These are phyloP conservation scores for Serpula lacrymans DNA, from an alignment of 768 basidiomycete species.

Conservation along the genomic window DNA sequence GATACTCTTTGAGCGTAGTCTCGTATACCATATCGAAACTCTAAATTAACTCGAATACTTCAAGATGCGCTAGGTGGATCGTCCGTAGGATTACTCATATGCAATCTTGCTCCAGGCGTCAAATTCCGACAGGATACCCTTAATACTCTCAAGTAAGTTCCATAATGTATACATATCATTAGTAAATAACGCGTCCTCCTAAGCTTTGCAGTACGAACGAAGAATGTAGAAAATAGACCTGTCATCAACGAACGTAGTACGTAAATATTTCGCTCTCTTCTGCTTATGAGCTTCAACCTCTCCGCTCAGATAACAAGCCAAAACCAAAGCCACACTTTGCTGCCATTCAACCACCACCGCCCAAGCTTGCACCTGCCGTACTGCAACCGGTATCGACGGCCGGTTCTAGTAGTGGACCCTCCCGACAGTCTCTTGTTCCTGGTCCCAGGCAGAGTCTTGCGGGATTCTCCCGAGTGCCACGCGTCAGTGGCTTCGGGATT, in stretches of 20 bases:
- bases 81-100: slow-evolving; percentile 77
- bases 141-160: slow-evolving; percentile 81
- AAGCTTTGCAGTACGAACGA: slow-evolving; percentile 80
- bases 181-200: slow-evolving; percentile 6
- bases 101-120: slow-evolving; percentile 79
- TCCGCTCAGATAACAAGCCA: slow-evolving; percentile 51
- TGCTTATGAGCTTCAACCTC: slow-evolving; percentile 4
- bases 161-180: neutral
- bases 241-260: slow-evolving; percentile 74
- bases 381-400: slow-evolving; percentile 37
- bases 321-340: slow-evolving; percentile 62
- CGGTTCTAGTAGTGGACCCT: slow-evolving; percentile 17
- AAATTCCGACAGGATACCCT: slow-evolving; percentile 86
- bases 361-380: slow-evolving; percentile 42
- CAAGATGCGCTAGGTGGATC: slow-evolving; percentile 88
- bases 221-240: slow-evolving; percentile 82
- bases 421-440: too few species aligned
- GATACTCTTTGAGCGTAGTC: slow-evolving; percentile 36
- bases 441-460: slow-evolving; percentile 3
- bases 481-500: slow-evolving; percentile 24
- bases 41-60: slow-evolving; percentile 82
- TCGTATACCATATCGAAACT: slow-evolving; percentile 87
- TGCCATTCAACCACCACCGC: slow-evolving; percentile 48
- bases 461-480: slow-evolving; percentile 26
- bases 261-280: slow-evolving; percentile 13